Evolutionary conservation across 1,284 basidiomycete species (phyloP), one percentile per base, ranked within the genome.

Genomic region (Ceratobasidium sp.): DNA sequence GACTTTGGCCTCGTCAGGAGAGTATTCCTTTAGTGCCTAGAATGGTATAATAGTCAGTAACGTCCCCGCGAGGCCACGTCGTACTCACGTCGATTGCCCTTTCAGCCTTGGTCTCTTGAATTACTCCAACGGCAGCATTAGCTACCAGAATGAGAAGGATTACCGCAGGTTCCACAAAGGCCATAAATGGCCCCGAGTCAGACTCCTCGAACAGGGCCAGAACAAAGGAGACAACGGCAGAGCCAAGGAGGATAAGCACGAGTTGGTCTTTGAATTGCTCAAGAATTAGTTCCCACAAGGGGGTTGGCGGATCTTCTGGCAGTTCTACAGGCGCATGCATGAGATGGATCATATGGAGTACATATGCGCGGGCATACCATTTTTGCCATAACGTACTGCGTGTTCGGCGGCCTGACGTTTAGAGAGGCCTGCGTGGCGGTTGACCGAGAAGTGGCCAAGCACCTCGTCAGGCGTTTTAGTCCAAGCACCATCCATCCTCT

Each of bases 221-320:
- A 12, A 95, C 83, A 79, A 97, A 95, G 1, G 95, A 97, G 74
- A 97, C 86, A 61, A 92, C 88, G 16, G 95, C 95, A 6, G 94
- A 96, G 2, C 87, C 94, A 53, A 98, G 89, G 30, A 98, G 86
- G 78, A 98, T 97, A 74, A 98, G 88, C 25, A 96, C 95, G 28
- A 98, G 88, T 81, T 96, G 94, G 82, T 98, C 95, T 83, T 97
- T 92, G 86, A 99, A 99, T 83, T 99, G 96, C 77, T 96, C 95
- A 23, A 99, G 85, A 74, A 99, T 92, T 74, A 98, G 88, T 78
- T 93, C 87, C 92, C 94, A 95, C 53, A 99, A 81, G 3, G 96
- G 94, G 3, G 95, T 97, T 0, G 93, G 83, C 0, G 92, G 89
- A 16, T 96, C 91, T 78, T 97, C 95, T 16, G 95, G 94, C 14